Evolutionary conservation across 2,329 filamentous ascomycete species (phyloP).

Genomic region (Sporothrix schenckii): DNA sequence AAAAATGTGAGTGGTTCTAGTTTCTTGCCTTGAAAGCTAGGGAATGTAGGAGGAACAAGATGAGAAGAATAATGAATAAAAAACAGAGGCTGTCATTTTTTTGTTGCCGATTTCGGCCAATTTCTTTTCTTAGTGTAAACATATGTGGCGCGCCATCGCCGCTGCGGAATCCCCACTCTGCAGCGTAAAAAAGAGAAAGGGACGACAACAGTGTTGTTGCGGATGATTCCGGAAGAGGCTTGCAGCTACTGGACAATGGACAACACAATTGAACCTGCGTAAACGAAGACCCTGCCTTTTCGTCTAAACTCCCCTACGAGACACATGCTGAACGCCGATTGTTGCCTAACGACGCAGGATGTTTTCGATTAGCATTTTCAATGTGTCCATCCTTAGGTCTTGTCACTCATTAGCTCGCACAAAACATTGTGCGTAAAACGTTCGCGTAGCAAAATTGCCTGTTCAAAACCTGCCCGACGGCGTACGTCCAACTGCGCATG

Average conservation of each 20-base stretch:
- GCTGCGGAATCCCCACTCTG: slow-evolving; percentile 11
- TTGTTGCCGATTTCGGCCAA: slow-evolving; percentile 29
- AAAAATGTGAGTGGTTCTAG: neutral
- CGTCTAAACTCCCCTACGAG: neutral
- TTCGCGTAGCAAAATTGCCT: neutral
- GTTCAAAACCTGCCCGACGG: neutral
- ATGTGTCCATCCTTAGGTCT: neutral
- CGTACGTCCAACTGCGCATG: slow-evolving; percentile 8
- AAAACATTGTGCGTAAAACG: neutral
- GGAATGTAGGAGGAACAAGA: neutral
- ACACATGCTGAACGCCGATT: neutral
- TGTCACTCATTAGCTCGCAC: neutral
- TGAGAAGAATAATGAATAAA: neutral
- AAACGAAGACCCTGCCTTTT: slow-evolving; percentile 1
- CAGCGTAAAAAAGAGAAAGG: neutral
- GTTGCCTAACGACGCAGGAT: neutral
- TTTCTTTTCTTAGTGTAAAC: slow-evolving; percentile 3
- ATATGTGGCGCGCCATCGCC: neutral
- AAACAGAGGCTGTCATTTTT: neutral
- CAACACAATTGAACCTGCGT: neutral
- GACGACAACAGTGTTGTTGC: neutral
- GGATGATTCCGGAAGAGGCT: slow-evolving; percentile 27
- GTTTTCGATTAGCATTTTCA: slow-evolving; percentile 20
- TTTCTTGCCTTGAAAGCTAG: neutral
- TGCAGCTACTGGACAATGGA: neutral